phyloP scores from a whole-genome alignment of 208 protist species.

The Trypanosoma lewisi region DNA sequence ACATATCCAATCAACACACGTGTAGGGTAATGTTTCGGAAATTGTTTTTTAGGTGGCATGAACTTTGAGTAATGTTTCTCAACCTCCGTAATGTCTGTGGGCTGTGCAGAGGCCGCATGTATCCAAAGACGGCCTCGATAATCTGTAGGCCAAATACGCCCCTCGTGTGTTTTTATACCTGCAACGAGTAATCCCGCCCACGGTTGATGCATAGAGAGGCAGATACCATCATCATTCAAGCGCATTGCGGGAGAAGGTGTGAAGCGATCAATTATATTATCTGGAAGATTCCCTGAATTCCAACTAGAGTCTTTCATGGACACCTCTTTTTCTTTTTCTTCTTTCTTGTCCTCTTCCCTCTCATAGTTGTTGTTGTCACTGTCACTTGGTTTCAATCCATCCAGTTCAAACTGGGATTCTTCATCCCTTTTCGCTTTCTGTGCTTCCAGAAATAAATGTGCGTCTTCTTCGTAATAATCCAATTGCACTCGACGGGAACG shows the following conservation, averaged over 20 bases:
- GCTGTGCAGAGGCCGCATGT: conserved; percentile 67
- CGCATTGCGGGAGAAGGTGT: conserved; percentile 55
- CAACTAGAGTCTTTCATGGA: too few relatives aligned
- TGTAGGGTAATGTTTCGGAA: conserved; percentile 89
- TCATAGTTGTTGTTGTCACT: too few relatives aligned
- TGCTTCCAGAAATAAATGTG: conserved; percentile 48
- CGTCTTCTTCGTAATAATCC: conserved; percentile 85
- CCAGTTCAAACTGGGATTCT: conserved; percentile 16
- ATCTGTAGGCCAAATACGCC: conserved; percentile 75
- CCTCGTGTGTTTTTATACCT: conserved; percentile 92
- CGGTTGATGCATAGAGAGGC: conserved; percentile 93
- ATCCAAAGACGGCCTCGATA: conserved; percentile 93
- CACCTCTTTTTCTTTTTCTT: too few relatives aligned
- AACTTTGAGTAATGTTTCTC: conserved; percentile 78
- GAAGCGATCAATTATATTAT: conserved; percentile 3
- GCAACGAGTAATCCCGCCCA: conserved; percentile 89
- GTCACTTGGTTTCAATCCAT: conserved; percentile 23
- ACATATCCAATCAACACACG: conserved; percentile 89
- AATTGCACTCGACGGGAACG: conserved; percentile 83
- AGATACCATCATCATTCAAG: conserved; percentile 77
- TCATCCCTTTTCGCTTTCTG: conserved; percentile 15
- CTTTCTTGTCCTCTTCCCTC: too few relatives aligned
- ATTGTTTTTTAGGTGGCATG: conserved; percentile 35
- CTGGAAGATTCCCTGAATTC: neutral
- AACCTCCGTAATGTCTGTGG: conserved; percentile 62